Percentiles rank a stretch among this genome's conserved stretches.
phyloP scores from a whole-genome alignment of 2,329 filamentous ascomycete species.

The Exophiala bonariae region DNA sequence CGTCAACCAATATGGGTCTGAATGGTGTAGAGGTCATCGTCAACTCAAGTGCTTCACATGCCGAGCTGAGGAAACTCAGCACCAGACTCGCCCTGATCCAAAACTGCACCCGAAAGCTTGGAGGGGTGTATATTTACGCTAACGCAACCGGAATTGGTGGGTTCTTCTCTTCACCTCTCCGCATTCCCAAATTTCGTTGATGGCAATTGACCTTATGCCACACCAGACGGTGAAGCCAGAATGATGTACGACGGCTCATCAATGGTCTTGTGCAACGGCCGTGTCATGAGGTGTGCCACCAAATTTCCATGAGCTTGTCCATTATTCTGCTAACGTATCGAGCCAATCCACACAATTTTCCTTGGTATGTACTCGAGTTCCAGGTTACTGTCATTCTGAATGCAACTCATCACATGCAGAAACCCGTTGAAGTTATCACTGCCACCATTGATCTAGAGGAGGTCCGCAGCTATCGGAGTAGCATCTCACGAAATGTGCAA shows the following conservation, averaged over 20 bases:
- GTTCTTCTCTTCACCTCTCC: conserved; percentile 3
- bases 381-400: too few species aligned
- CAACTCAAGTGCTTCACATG: conserved; percentile 70
- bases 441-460: conserved; percentile 72
- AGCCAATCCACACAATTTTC: conserved; percentile 18
- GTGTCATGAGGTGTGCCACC: conserved; percentile 22
- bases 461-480: conserved; percentile 56
- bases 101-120: conserved; percentile 58
- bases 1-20: conserved; percentile 38
- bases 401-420: too few species aligned
- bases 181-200: conserved; percentile 59
- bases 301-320: neutral
- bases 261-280: conserved; percentile 27
- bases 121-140: conserved; percentile 58
- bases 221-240: conserved; percentile 4
- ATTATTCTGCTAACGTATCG: conserved; percentile 4
- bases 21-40: conserved; percentile 70
- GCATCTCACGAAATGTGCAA: conserved; percentile 34
- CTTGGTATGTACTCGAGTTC: conserved; percentile 1
- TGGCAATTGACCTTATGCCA: conserved; percentile 57
- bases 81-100: conserved; percentile 64
- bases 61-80: conserved; percentile 66
- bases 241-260: conserved; percentile 26
- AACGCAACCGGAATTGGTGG: conserved; percentile 51
- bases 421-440: conserved; percentile 62